These are phyloP conservation scores for Solanum okadae DNA, from an alignment of 257 asterid species.

Conservation along the genomic window DNA sequence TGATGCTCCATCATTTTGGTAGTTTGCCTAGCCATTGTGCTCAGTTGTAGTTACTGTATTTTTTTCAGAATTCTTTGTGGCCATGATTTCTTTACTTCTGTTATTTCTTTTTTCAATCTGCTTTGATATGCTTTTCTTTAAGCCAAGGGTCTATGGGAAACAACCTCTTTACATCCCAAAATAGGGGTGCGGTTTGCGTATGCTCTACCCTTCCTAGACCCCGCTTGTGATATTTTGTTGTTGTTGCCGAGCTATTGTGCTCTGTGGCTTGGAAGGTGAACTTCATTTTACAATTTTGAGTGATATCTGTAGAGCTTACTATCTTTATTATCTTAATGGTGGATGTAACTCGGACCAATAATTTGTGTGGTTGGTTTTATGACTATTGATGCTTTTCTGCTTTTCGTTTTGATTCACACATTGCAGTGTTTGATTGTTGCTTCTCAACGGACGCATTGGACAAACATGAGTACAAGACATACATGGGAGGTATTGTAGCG, in stretches of 20 bases:
- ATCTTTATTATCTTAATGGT: background rate
- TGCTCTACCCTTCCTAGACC: background rate
- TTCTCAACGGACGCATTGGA: conserved; percentile 82
- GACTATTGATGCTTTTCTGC: background rate
- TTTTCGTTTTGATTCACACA: background rate
- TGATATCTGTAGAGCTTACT: background rate
- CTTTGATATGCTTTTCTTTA: background rate
- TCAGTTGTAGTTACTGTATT: background rate
- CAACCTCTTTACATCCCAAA: background rate
- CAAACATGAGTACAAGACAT: conserved; percentile 78
- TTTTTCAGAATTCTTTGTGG: background rate
- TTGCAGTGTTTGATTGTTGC: conserved; percentile 96
- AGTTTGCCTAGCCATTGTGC: background rate
- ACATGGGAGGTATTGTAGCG: conserved; percentile 89
- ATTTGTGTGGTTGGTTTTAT: background rate
- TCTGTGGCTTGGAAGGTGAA: background rate
- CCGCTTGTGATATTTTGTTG: background rate
- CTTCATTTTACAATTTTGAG: background rate
- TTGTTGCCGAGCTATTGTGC: background rate
- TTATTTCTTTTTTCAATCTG: background rate
- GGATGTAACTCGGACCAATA: background rate
- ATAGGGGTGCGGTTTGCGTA: background rate
- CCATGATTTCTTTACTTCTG: background rate
- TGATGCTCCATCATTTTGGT: background rate
- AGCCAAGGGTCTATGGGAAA: background rate